Evolutionary conservation across 805 yeast species (phyloP).

Genomic region (Metschnikowia colocasiae): DNA sequence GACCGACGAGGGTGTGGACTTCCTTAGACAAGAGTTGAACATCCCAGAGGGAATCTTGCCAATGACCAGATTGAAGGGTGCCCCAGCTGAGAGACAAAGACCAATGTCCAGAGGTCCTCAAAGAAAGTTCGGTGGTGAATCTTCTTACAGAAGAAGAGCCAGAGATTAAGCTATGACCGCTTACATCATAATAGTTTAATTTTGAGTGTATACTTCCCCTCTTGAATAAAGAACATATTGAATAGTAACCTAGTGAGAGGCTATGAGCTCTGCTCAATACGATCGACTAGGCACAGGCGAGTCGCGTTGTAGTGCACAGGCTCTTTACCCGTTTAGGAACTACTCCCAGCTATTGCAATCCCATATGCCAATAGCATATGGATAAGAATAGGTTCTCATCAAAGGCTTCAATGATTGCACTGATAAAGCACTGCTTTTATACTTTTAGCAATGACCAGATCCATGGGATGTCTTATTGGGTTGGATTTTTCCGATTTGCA

Average conservation of each 20-base stretch:
- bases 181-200: constrained; percentile 11
- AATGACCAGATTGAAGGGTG: constrained; percentile 92
- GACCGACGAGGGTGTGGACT: constrained; percentile 99
- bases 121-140: constrained; percentile 39
- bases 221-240: constrained; percentile 17
- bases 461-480: too few relatives aligned
- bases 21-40: constrained; percentile 96
- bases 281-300: background rate
- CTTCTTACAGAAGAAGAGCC: constrained; percentile 60
- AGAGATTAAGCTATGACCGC: constrained; percentile 37
- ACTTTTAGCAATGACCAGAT: too few relatives aligned
- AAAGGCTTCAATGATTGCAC: background rate
- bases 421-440: too few relatives aligned
- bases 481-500: too few relatives aligned
- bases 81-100: constrained; percentile 78
- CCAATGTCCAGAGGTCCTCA: constrained; percentile 38
- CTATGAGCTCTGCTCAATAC: background rate
- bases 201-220: constrained; percentile 18
- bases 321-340: background rate
- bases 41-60: constrained; percentile 99
- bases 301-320: background rate
- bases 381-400: background rate
- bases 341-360: too few relatives aligned
- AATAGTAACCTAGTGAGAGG: background rate
- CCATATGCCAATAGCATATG: too few relatives aligned